Conservation (phyloP, 2,329 filamentous ascomycete genomes). For the Teratosphaeria nubilosa region DNA sequence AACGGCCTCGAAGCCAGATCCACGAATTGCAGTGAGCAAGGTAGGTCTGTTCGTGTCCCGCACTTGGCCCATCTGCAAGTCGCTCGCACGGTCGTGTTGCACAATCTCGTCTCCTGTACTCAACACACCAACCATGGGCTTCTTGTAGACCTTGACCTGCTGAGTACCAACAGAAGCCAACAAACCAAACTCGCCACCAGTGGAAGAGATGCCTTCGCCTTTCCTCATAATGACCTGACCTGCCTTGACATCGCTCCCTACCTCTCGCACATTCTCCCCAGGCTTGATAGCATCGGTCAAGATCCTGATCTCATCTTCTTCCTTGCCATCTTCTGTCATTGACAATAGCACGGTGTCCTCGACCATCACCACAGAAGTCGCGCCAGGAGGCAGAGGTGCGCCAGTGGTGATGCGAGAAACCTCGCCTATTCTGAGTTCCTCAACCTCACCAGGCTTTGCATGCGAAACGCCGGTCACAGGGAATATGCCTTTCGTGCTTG, state of each 20-base stretch:
- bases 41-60: conserved; percentile 88
- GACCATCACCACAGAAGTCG: conserved; percentile 91
- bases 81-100: conserved; percentile 53
- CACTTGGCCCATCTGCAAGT: conserved; percentile 69
- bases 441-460: conserved; percentile 61
- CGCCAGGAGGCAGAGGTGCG: conserved; percentile 76
- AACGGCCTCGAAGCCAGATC: conserved; percentile 66
- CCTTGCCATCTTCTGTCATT: conserved; percentile 66
- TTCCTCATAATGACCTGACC: conserved; percentile 61
- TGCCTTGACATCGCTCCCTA: conserved; percentile 74
- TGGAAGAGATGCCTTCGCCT: conserved; percentile 72
- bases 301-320: conserved; percentile 84
- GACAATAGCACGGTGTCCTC: conserved; percentile 76
- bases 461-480: conserved; percentile 82
- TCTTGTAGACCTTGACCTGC: conserved; percentile 61
- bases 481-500: conserved; percentile 64
- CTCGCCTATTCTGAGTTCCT: conserved; percentile 58
- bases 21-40: conserved; percentile 64
- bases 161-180: conserved; percentile 73
- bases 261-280: conserved; percentile 81
- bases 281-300: conserved; percentile 62
- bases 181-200: conserved; percentile 85
- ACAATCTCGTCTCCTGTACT: conserved; percentile 95
- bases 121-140: conserved; percentile 72
- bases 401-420: conserved; percentile 91